These are phyloP conservation scores for Aspergillus haitiensis DNA, from an alignment of 495 filamentous ascomycete species.

Conservation along the genomic window DNA sequence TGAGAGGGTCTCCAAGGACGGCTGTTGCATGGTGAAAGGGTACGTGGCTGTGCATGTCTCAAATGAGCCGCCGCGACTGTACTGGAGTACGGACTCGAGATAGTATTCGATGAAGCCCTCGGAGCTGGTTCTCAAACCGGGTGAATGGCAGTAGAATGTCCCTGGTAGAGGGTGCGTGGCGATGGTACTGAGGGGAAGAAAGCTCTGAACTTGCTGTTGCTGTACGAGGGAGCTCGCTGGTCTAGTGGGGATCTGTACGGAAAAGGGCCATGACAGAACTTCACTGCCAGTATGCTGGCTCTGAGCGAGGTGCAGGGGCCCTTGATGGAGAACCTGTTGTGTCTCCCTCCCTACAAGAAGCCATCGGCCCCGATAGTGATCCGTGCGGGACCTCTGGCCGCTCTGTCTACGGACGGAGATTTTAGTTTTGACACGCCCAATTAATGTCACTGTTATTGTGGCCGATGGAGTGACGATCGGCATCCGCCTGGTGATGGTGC, in stretches of 20 bases:
- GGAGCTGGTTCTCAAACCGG: conserved; percentile 5
- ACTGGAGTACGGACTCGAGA: conserved; percentile 21
- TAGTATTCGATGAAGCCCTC: conserved; percentile 26
- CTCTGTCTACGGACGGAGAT: conserved; percentile 4
- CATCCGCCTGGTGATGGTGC: conserved; percentile 16
- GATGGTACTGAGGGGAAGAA: conserved; percentile 23
- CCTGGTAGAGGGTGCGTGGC: conserved; percentile 20
- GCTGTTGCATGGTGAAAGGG: conserved; percentile 18
- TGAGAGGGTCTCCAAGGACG: background rate
- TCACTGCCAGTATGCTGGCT: background rate
- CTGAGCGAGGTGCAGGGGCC: conserved; percentile 18
- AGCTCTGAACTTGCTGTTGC: conserved; percentile 15
- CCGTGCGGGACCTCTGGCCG: background rate
- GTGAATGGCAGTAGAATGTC: conserved; percentile 15
- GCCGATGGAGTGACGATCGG: conserved; percentile 22
- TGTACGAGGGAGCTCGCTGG: conserved; percentile 9
- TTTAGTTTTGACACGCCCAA: conserved; percentile 20
- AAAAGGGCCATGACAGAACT: conserved; percentile 23
- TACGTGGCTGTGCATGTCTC: conserved; percentile 8
- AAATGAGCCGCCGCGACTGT: conserved; percentile 2
- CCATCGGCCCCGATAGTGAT: conserved; percentile 15
- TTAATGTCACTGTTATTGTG: conserved; percentile 19
- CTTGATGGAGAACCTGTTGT: conserved; percentile 12
- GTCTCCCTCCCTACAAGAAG: conserved; percentile 4
- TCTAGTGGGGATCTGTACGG: conserved; percentile 18